A percentile compares a stretch with the other conserved stretches of the same genome.
Evolutionary conservation across 139 green algal genomes (phyloP).

Genomic region (Dunaliella primolecta): DNA sequence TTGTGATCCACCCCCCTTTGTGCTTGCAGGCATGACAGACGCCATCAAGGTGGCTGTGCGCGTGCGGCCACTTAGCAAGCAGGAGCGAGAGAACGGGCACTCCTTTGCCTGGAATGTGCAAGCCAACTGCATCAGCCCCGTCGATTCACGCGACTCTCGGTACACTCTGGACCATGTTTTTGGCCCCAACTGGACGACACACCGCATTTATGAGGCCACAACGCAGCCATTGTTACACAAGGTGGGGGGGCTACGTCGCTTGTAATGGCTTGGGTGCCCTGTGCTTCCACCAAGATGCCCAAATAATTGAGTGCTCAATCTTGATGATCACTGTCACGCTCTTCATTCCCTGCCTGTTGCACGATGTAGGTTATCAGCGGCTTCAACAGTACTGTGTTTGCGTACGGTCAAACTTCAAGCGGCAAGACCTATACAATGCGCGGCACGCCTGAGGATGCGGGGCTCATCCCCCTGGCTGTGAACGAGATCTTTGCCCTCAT

Average conservation of each 20-base stretch:
- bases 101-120: constrained; percentile 64
- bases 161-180: constrained; percentile 84
- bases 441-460: constrained; percentile 58
- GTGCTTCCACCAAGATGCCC: too few species aligned
- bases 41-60: constrained; percentile 49
- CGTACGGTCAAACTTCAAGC: constrained; percentile 93
- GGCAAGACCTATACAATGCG: constrained; percentile 97
- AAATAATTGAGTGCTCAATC: too few species aligned
- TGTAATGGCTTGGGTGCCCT: too few species aligned
- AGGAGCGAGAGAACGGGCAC: constrained; percentile 50
- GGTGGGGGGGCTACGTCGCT: too few species aligned
- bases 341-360: too few species aligned
- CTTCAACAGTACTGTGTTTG: constrained; percentile 94
- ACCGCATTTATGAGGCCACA: constrained; percentile 69
- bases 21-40: constrained; percentile 17
- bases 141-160: constrained; percentile 41
- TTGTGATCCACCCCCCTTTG: too few species aligned
- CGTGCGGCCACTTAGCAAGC: constrained; percentile 73
- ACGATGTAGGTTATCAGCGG: constrained; percentile 59
- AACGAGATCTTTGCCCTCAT: constrained; percentile 80
- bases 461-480: constrained; percentile 84
- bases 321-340: too few species aligned
- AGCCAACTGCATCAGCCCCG: constrained; percentile 47
- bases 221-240: constrained; percentile 64
- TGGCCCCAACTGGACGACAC: constrained; percentile 48